Evolutionary conservation across 345 rosid genomes (phyloP).

Genomic region (Hypericum perforatum): DNA sequence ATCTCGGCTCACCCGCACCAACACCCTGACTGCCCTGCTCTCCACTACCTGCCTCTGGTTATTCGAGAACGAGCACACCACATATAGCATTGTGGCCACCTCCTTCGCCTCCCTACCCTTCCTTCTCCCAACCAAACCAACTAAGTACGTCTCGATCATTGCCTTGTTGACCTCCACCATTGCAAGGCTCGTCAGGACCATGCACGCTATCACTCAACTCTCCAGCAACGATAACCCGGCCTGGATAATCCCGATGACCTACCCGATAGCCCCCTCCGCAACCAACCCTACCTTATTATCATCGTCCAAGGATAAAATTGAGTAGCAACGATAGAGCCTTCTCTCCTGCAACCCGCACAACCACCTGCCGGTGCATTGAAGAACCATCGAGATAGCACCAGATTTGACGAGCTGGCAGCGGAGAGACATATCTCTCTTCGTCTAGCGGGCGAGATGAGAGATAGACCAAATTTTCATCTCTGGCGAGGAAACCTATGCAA

Average conservation of each 20-base stretch:
- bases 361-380: conserved; percentile 42
- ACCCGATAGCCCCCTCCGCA: conserved; percentile 74
- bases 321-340: conserved; percentile 74
- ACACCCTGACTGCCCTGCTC: conserved; percentile 59
- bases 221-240: conserved; percentile 50
- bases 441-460: conserved; percentile 39
- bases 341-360: conserved; percentile 38
- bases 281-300: conserved; percentile 90
- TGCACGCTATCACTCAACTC: conserved; percentile 75
- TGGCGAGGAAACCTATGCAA: too few relatives aligned
- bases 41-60: conserved; percentile 57
- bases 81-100: conserved; percentile 74
- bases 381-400: conserved; percentile 67
- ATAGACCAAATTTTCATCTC: conserved; percentile 61
- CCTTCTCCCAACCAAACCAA: conserved; percentile 46
- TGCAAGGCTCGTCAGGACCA: conserved; percentile 73
- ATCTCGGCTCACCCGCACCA: conserved; percentile 41
- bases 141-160: conserved; percentile 64
- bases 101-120: conserved; percentile 70
- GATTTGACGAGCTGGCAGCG: conserved; percentile 69
- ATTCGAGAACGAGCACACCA: conserved; percentile 63
- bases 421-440: conserved; percentile 59
- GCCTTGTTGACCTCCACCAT: too few relatives aligned
- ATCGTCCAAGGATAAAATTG: conserved; percentile 80
- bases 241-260: conserved; percentile 45